phyloP scores from a whole-genome alignment of 1,284 basidiomycete genomes.

The Sporisorium scitamineum region DNA sequence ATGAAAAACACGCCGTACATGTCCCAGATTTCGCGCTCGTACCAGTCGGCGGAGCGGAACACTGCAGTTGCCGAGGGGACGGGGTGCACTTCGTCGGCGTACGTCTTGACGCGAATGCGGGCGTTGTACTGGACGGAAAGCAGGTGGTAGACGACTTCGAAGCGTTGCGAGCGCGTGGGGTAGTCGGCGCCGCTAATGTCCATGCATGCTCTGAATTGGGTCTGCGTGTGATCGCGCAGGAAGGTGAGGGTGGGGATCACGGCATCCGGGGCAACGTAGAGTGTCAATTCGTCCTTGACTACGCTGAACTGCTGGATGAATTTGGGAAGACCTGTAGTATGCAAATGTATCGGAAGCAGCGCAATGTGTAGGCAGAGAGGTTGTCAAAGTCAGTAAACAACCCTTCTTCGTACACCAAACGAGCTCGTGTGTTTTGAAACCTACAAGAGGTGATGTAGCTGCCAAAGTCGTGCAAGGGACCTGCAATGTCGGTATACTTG shows the following conservation, averaged over 20 bases:
- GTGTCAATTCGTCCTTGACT: slow-evolving; percentile 93
- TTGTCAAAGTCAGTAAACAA: slow-evolving; percentile 10
- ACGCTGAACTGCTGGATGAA: slow-evolving; percentile 69
- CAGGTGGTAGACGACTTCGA: slow-evolving; percentile 97
- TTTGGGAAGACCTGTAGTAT: slow-evolving; percentile 60
- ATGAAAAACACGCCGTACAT: slow-evolving; percentile 97
- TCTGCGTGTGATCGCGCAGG: slow-evolving; percentile 94
- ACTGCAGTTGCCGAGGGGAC: slow-evolving; percentile 85
- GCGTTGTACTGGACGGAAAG: slow-evolving; percentile 80
- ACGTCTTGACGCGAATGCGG: slow-evolving; percentile 96
- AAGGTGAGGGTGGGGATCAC: slow-evolving; percentile 90
- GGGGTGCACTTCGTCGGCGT: slow-evolving; percentile 93
- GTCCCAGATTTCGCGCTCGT: slow-evolving; percentile 98
- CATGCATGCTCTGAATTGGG: slow-evolving; percentile 91
- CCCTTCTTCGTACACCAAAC: neutral
- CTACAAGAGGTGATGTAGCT: slow-evolving; percentile 66
- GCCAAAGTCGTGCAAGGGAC: slow-evolving; percentile 66
- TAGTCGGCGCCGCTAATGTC: slow-evolving; percentile 97
- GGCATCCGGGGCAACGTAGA: slow-evolving; percentile 86
- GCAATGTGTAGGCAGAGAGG: neutral
- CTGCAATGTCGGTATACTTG: slow-evolving; percentile 50
- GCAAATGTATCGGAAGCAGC: no score
- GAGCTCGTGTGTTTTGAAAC: slow-evolving; percentile 31
- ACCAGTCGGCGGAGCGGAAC: slow-evolving; percentile 96
- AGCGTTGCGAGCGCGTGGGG: slow-evolving; percentile 90